Conservation (phyloP, 1,139 yeast species). For the Yamadazyma buinensis region DNA sequence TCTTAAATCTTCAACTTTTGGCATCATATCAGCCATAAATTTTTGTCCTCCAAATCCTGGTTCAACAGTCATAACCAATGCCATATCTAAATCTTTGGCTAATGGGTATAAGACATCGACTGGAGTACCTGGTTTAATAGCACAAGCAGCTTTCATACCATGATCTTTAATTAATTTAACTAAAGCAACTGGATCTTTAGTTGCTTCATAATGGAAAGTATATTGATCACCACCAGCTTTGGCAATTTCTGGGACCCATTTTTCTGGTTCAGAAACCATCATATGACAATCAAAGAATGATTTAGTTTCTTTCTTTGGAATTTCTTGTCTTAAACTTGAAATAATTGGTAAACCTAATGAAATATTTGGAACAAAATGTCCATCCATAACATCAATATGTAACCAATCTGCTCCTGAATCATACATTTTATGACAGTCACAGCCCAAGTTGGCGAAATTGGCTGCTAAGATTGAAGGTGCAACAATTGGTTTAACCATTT, state of each 20-base stretch:
- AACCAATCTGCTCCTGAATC: constrained; percentile 87
- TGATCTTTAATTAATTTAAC: constrained; percentile 70
- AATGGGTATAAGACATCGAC: constrained; percentile 78
- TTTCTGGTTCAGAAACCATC: constrained; percentile 96
- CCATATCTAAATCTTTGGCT: constrained; percentile 83
- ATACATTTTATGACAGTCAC: constrained; percentile 80
- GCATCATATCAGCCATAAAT: constrained; percentile 95
- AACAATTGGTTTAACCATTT: constrained; percentile 74
- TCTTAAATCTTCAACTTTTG: constrained; percentile 80
- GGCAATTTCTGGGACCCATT: constrained; percentile 93
- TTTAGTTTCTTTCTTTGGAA: constrained; percentile 52
- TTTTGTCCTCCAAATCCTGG: constrained; percentile 99
- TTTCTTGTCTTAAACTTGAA: constrained; percentile 67
- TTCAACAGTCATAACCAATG: constrained; percentile 95
- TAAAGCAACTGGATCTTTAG: constrained; percentile 71
- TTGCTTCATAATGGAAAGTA: constrained; percentile 94
- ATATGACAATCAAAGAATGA: constrained; percentile 97
- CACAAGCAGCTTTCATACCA: constrained; percentile 95
- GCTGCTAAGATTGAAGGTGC: constrained; percentile 98
- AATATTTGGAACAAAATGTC: constrained; percentile 95
- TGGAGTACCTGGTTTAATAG: constrained; percentile 90
- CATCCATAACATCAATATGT: constrained; percentile 98
- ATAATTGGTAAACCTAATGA: constrained; percentile 92
- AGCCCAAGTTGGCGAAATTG: constrained; percentile 84
- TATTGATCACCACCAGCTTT: constrained; percentile 95